These are phyloP conservation scores for Salix dunnii DNA, from an alignment of 345 rosid species.

Conservation along the genomic window DNA sequence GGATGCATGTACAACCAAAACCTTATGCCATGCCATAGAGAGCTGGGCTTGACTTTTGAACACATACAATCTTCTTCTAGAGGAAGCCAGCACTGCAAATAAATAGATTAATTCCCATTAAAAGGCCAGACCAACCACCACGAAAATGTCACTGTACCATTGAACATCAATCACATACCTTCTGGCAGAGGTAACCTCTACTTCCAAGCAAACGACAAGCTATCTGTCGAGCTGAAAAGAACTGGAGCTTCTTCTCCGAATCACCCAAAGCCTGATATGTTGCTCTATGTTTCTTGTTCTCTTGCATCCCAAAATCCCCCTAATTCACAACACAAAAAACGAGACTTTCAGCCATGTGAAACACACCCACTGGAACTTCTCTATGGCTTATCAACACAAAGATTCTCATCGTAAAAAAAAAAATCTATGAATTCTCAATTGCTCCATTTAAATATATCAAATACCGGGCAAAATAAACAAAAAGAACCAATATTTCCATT, in stretches of 20 bases:
- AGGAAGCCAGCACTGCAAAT: slow-evolving; percentile 93
- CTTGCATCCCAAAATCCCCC: slow-evolving; percentile 70
- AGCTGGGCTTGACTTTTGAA: slow-evolving; percentile 49
- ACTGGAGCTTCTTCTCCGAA: slow-evolving; percentile 68
- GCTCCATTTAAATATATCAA: not conserved
- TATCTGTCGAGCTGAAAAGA: slow-evolving; percentile 84
- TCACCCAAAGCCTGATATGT: slow-evolving; percentile 69
- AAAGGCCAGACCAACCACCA: not conserved
- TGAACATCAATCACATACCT: slow-evolving; percentile 39
- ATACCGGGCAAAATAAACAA: not conserved
- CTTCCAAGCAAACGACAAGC: slow-evolving; percentile 90
- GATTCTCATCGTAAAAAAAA: not conserved
- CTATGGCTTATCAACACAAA: not conserved
- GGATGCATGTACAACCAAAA: slow-evolving; percentile 99
- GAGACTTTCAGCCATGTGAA: slow-evolving; percentile 6
- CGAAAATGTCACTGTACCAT: not conserved
- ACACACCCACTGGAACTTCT: not conserved
- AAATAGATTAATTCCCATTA: not conserved
- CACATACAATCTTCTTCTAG: slow-evolving; percentile 89
- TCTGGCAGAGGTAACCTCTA: slow-evolving; percentile 84
- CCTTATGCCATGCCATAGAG: slow-evolving; percentile 62
- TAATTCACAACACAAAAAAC: slow-evolving; percentile 17
- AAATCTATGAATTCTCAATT: not conserved
- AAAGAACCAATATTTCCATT: not conserved
- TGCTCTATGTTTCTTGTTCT: slow-evolving; percentile 92